Percentiles rank a stretch among this genome's conserved stretches.
phyloP scores from a whole-genome alignment of 306 rosid genomes.

The Quercus wislizeni region DNA sequence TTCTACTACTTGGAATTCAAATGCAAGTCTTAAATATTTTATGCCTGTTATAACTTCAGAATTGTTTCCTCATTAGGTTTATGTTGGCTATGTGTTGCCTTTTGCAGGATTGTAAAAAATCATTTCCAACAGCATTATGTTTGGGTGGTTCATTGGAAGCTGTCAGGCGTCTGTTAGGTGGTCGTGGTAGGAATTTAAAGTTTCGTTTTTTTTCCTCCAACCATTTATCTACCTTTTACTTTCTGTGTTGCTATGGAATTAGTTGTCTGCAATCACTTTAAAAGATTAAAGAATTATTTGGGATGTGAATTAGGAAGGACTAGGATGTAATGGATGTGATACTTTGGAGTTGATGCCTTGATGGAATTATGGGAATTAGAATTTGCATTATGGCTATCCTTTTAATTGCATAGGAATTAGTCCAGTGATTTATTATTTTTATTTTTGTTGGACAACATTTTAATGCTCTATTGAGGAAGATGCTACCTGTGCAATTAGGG shows the following conservation, averaged over 20 bases:
- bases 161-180: slow-evolving; percentile 46
- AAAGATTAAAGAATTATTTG: not conserved
- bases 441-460: not conserved
- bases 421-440: not conserved
- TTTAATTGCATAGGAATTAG: not conserved
- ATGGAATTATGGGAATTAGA: not conserved
- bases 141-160: slow-evolving; percentile 81
- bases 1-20: not conserved
- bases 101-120: slow-evolving; percentile 75
- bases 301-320: not conserved
- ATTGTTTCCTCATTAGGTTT: not conserved
- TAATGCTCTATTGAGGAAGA: not conserved
- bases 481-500: not conserved
- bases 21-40: not conserved
- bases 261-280: not conserved
- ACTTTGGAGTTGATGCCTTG: not conserved
- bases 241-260: not conserved
- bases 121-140: slow-evolving; percentile 84
- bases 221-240: not conserved
- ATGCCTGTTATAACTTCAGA: not conserved
- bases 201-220: not conserved
- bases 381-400: not conserved
- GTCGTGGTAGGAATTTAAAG: slow-evolving; percentile 45
- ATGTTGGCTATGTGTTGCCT: not conserved
- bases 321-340: not conserved